Conservation (phyloP, 768 basidiomycete species). For the Infundibulicybe gibba region DNA sequence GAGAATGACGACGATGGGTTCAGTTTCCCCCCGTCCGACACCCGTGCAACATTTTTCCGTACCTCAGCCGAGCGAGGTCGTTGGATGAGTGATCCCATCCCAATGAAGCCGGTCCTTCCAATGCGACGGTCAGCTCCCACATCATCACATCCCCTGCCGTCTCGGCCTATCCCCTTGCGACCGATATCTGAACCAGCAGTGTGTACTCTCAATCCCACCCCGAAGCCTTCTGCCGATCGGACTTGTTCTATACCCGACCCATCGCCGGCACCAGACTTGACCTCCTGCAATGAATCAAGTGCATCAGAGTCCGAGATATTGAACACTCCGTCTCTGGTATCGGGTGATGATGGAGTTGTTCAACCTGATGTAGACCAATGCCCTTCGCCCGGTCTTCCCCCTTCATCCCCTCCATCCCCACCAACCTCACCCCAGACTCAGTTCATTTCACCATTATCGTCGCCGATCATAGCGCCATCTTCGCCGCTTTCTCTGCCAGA, state of each 20-base stretch:
- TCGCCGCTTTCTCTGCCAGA: constrained; percentile 8
- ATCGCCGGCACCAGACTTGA: not conserved
- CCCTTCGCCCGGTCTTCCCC: constrained; percentile 22
- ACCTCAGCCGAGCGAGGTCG: constrained; percentile 57
- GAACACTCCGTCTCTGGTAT: constrained; percentile 16
- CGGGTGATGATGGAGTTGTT: constrained; percentile 23
- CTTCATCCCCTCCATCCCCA: constrained; percentile 40
- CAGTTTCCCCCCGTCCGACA: constrained; percentile 21
- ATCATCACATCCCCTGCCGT: constrained; percentile 23
- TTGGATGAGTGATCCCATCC: constrained; percentile 51
- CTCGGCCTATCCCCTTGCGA: constrained; percentile 17
- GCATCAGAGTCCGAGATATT: constrained; percentile 6
- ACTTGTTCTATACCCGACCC: not conserved
- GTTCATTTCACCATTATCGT: constrained; percentile 27
- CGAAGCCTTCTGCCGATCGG: not conserved
- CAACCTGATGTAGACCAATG: constrained; percentile 19
- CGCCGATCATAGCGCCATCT: constrained; percentile 20
- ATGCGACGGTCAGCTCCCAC: constrained; percentile 30
- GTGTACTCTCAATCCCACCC: constrained; percentile 13
- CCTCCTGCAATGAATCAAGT: constrained; percentile 8
- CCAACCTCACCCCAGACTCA: constrained; percentile 30
- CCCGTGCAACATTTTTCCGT: constrained; percentile 49
- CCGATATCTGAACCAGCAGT: constrained; percentile 35
- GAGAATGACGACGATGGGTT: constrained; percentile 19
- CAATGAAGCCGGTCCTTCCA: constrained; percentile 16